Conservation (phyloP, 371 early-diverging fungal species). For the Cokeromyces recurvatus region DNA sequence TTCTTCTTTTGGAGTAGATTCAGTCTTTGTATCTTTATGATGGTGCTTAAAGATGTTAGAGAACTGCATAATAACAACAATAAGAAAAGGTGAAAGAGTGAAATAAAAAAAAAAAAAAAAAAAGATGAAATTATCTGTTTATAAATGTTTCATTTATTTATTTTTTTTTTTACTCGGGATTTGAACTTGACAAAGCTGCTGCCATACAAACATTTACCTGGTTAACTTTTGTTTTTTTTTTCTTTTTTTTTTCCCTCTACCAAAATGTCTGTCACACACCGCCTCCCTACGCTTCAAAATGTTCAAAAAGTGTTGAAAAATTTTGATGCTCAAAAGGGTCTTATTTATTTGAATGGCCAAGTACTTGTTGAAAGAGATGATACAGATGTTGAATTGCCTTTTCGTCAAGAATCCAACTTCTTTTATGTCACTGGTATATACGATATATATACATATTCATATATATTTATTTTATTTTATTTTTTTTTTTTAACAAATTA, state of each 20-base stretch:
- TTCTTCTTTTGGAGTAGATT: background rate
- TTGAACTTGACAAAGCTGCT: no score
- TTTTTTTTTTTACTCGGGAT: background rate
- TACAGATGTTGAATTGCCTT: constrained; percentile 71
- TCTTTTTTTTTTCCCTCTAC: constrained; percentile 12
- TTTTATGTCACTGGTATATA: constrained; percentile 57
- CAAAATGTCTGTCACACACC: constrained; percentile 24
- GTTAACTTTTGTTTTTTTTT: background rate
- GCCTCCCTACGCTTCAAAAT: constrained; percentile 58
- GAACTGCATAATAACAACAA: no score
- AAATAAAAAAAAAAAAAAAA: no score
- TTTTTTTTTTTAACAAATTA: background rate
- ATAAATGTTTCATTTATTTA: constrained; percentile 4
- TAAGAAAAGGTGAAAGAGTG: no score
- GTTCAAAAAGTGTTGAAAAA: constrained; percentile 56
- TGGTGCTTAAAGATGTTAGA: no score
- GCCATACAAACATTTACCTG: background rate
- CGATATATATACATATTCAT: no score
- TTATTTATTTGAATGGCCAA: constrained; percentile 68
- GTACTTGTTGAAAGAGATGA: constrained; percentile 62
- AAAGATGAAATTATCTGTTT: no score
- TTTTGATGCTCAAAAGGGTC: constrained; percentile 53
- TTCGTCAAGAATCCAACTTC: constrained; percentile 87
- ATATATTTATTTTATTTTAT: background rate
- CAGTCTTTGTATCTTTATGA: no score